Evolutionary conservation across 768 basidiomycete genomes (phyloP).

Genomic region (Galerina marginata): DNA sequence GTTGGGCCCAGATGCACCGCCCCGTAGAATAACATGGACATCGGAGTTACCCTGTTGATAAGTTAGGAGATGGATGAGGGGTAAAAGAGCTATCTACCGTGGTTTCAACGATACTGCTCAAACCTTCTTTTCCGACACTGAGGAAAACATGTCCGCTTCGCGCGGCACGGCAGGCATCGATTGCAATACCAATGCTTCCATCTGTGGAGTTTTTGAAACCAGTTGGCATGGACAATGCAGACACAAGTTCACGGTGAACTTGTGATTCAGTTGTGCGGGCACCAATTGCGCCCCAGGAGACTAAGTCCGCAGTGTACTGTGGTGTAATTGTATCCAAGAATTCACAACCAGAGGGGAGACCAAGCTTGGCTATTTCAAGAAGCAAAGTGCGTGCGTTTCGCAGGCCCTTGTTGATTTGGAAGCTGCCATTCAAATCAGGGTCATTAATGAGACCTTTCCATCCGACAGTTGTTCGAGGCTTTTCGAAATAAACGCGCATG

Average conservation of each 20-base stretch:
- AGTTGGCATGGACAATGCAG: slow-evolving; percentile 91
- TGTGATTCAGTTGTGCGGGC: slow-evolving; percentile 93
- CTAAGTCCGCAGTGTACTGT: slow-evolving; percentile 91
- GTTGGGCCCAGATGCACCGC: slow-evolving; percentile 89
- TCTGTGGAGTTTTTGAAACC: slow-evolving; percentile 99
- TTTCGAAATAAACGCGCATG: slow-evolving; percentile 99
- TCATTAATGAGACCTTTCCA: slow-evolving; percentile 99
- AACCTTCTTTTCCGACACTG: slow-evolving; percentile 94
- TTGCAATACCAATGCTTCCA: slow-evolving; percentile 87
- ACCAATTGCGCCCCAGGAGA: slow-evolving; percentile 95
- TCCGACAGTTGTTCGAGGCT: slow-evolving; percentile 93
- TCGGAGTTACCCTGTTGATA: slow-evolving; percentile 77
- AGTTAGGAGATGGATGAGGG: slow-evolving; percentile 5
- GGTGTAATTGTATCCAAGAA: slow-evolving; percentile 74
- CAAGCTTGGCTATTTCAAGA: slow-evolving; percentile 87
- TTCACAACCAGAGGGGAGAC: slow-evolving; percentile 95
- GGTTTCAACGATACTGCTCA: slow-evolving; percentile 95
- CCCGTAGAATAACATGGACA: slow-evolving; percentile 94
- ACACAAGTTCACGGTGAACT: slow-evolving; percentile 88
- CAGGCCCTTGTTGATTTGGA: slow-evolving; percentile 96
- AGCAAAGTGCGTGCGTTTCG: slow-evolving; percentile 86
- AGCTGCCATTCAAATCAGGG: slow-evolving; percentile 90
- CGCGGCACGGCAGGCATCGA: slow-evolving; percentile 95
- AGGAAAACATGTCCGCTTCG: slow-evolving; percentile 93
- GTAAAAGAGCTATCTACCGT: slow-evolving; percentile 51